Base-by-base conservation (phyloP, 2,329 filamentous ascomycete species). In the Talaromyces amestolkiae region DNA sequence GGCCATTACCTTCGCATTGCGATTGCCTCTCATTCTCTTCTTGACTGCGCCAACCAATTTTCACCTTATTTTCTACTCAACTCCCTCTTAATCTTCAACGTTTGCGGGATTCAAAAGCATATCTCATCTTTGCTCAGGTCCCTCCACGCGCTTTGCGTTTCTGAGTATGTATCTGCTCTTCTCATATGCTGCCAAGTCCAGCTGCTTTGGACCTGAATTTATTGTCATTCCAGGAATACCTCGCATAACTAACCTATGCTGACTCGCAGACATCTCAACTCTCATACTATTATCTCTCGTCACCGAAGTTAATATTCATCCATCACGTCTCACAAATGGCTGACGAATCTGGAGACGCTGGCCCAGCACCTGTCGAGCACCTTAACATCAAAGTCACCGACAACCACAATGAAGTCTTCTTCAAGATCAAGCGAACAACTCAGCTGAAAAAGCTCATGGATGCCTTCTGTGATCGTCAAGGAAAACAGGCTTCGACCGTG, bases 311-410 rank as follows among this genome's bases (percentile, higher is more conserved):
- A 31, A n/a, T n/a, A 17, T 2, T 17, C 17, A 33, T 24, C 17
- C 10, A 19, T 58, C 24, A 22, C 17, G 5, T 49, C 39, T 8
- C 33, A 81, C 86, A 66, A 82, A 82, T 82, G 82, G 66, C 71
- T 61, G 81, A 82, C 63, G 39, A 63, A 35, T 68, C 66, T 62
- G 58, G 43, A 19, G 68, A 66, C 9, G 70, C 68, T 3, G 73
- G 72, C 7, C 70, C 78, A 5, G 75, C 83, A 27, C 81, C 83
- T 64, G 83, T 83, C 11, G 94, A 98, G 81, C 95, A 99, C 79
- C 84, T 99, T 5, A 99, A 99, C 82, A 98, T 99, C 82, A 99
- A 99, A 79, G 95, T 99, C 15, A 98, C 95, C 0, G 95, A 99
- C 73, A 97, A 96, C 83, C 97, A 97, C 83, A 99, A 99, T 78